Percentiles rank a stretch among this genome's conserved stretches.
Conservation (phyloP, 2,329 filamentous ascomycete genomes). For the Pyricularia grisea region DNA sequence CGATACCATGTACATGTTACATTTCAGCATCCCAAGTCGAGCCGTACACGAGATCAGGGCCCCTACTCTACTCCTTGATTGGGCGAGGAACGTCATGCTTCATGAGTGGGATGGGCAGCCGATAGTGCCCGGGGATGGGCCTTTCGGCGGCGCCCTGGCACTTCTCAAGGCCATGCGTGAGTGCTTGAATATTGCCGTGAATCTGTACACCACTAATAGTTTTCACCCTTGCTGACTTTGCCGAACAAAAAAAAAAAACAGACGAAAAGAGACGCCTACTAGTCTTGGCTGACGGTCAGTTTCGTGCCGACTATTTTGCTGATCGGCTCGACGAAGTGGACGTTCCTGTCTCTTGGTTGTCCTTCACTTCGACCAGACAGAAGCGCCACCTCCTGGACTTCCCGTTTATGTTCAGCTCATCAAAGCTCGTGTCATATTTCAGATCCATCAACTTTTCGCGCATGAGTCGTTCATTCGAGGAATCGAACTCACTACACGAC, state of each 20-base stretch:
- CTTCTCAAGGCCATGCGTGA: constrained; percentile 65
- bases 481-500: constrained; percentile 48
- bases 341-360: constrained; percentile 64
- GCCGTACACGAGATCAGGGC: constrained; percentile 46
- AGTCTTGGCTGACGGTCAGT: constrained; percentile 58
- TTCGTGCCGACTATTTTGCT: constrained; percentile 66
- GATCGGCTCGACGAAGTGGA: constrained; percentile 67
- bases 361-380: constrained; percentile 50
- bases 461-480: constrained; percentile 75
- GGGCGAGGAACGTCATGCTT: constrained; percentile 65
- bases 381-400: constrained; percentile 69
- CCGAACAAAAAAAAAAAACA: constrained; percentile 19
- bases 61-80: constrained; percentile 54
- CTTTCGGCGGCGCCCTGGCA: constrained; percentile 68
- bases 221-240: not conserved
- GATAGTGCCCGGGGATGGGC: constrained; percentile 57
- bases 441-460: constrained; percentile 77
- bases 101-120: constrained; percentile 73
- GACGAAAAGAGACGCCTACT: constrained; percentile 55
- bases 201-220: not conserved
- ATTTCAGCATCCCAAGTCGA: constrained; percentile 41
- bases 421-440: constrained; percentile 72
- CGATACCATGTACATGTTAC: constrained; percentile 32
- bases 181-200: constrained; percentile 19
- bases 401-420: constrained; percentile 67